Evolutionary conservation across 345 rosid genomes (phyloP), one percentile per base, ranked within the genome.

Genomic region (Salix udensis): DNA sequence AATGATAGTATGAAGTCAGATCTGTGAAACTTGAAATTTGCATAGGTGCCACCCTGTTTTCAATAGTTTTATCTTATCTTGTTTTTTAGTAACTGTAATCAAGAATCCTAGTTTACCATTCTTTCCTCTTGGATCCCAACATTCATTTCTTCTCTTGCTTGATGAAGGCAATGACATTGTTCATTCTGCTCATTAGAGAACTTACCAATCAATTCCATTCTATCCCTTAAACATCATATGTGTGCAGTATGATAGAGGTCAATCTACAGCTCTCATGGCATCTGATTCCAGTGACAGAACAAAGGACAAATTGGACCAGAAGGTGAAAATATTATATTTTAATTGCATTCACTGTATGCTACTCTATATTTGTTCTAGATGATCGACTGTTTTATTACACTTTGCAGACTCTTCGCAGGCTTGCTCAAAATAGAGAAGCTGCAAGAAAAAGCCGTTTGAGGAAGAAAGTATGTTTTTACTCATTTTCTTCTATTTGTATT

Each of bases 341-440:
- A 73, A 5, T 76, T 78, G 2, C 73, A 36, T 23, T 44, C 62
- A 74, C 76, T 48, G 53, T 76, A 53, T 66, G 9, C 76, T 61
- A 75, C 67, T 21, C 4, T 31, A 21, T n/a, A 7, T 66, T 55
- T 75, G 19, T 83, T 4, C 70, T 72, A 74, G 58, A 76, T 76
- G 53, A 14, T 68, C 13, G 76, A 74, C 80, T 81, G 70, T 46
- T 74, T 72, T 39, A 70, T 81, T 75, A 78, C 76, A 82, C 82
- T 83, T 52, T 75, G 75, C 89, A 94, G 97, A 90, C 94, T 65
- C 94, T 95, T 83, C 96, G 97, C 66, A 88, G 97, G 82, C 97
- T 95, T 78, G 98, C 98, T 79, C 98, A 95, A 85, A 95, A 95
- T 81, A 94, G 97, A 2, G 98, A 95, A 85, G 98, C 98, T 36